Percentiles rank a stretch among this genome's conserved stretches.
Conservation (phyloP, 2,329 filamentous ascomycete species). For the Whalleya microplaca region DNA sequence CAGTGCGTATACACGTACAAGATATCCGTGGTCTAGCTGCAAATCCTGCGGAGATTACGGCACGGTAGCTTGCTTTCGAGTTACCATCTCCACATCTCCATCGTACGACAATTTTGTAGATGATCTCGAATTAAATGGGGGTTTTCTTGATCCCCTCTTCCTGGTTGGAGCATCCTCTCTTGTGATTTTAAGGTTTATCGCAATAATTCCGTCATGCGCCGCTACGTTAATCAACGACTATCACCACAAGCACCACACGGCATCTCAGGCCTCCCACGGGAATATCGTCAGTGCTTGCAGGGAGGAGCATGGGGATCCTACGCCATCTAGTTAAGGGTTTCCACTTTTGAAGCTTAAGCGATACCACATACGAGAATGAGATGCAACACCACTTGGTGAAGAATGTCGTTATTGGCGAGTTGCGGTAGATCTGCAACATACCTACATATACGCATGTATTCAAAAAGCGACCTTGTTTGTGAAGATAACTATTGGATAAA, state of each 20-base stretch:
- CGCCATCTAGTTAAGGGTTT: slow-evolving; percentile 14
- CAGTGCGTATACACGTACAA: slow-evolving; percentile 6
- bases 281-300: no score
- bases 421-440: slow-evolving; percentile 14
- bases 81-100: slow-evolving; percentile 24
- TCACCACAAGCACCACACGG: no score
- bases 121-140: slow-evolving; percentile 20
- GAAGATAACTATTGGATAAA: slow-evolving; percentile 15
- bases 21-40: slow-evolving; percentile 1
- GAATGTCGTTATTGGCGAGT: slow-evolving; percentile 14
- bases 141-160: slow-evolving; percentile 15
- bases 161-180: slow-evolving; percentile 17
- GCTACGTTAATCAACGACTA: slow-evolving; percentile 23
- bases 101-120: slow-evolving; percentile 25
- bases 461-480: background rate
- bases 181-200: slow-evolving; percentile 20
- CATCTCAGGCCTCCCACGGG: no score
- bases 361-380: slow-evolving; percentile 25
- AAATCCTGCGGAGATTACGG: slow-evolving; percentile 4
- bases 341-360: slow-evolving; percentile 23
- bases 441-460: background rate
- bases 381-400: slow-evolving; percentile 18
- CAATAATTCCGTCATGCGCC: slow-evolving; percentile 22
- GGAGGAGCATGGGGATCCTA: background rate
- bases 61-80: slow-evolving; percentile 22